Base-by-base conservation (phyloP, 2,329 filamentous ascomycete genomes). In the Monilinia laxa region DNA sequence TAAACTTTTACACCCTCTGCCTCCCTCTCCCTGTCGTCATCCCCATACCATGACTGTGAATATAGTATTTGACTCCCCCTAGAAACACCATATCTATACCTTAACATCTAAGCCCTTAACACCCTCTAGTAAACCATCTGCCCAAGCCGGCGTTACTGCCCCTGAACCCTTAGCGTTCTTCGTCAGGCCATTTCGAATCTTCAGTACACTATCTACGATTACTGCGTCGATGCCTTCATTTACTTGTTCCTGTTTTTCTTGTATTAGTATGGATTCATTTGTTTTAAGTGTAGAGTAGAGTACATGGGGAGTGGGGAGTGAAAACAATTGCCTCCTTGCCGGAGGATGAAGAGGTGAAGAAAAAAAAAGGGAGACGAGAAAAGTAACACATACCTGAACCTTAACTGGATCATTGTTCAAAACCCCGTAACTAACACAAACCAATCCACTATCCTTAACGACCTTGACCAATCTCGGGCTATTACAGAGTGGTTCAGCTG, bases 151-250 rank as follows among this genome's bases (percentile, higher is more conserved):
- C 14, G 58, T 62, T 62, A 11, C 28, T 4, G 56, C 42, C 23
- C 57, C 63, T 9, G 63, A 38, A 4, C n/a, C n/a, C 53, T 71
- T 72, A 1, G 73, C 69, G 28, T 72, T 75, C 57, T 75, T 76
- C 0, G 74, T 76, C 2, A 99, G 83, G 0, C 92, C 94, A 78
- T 97, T 93, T 57, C 94, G 88, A 72, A 99, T 97, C 52, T 92
- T 92, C 40, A 98, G 85, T 3, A 99, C 94, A 69, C 87, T 95
- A 77, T 99, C 95, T 18, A 98, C 95, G 75, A 99, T 99, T 64
- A 99, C 94, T 1, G 95, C 95, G 76, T 99, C 95, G 69, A 99
- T 97, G 58, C 95, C 94, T 79, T 97, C 92, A 65, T 92, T 91
- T 12, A 96, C 92, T 88, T 99, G 95, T 76, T 71, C 72, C 62